Evolutionary conservation across 768 basidiomycete genomes (phyloP), one percentile per base, ranked within the genome.

Genomic region (Kwoniella bestiolae): DNA sequence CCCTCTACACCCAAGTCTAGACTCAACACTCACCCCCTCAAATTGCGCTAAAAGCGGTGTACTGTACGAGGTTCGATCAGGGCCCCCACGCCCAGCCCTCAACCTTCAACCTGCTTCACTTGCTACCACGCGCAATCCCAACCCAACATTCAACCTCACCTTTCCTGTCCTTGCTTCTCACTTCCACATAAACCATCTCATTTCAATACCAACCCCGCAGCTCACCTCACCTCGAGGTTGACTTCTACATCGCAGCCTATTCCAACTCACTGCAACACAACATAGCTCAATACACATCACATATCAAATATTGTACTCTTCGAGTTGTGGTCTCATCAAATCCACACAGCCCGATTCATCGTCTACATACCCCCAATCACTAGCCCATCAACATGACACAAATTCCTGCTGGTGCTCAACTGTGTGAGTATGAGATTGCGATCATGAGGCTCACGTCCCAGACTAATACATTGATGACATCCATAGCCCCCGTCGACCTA

Each of bases 401-500:
- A 28, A 44, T 69, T 18, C 72, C 74, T n/a, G 31, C 63, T 25
- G 72, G 72, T 12, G 67, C 74, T 2, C 74, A 76, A 28, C 63
- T 76, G 5, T 72, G 74, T 73, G 45, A 60, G 74, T 72, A 28
- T 25, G 44, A 38, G 31, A 25, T 23, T n/a, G n/a, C 2, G 56
- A 3, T 56, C 7, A 25, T 51, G 51, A 12, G 28, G 23, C 8
- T 45, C n/a, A 26, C 56, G 25, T 25, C 55, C 6, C 28, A 29
- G 47, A 7, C n/a, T 38, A 44, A 64, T 44, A 61, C 52, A 3
- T 18, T 51, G 23, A 32, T 45, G n/a, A 5, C 26, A 26, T 45
- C 8, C 34, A 11, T 49, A 79, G 74, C 78, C n/a, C 68, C 74
- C 1, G 66, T 68, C 18, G 72, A 75, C 64, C 63, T 77, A 7